Base-by-base conservation (phyloP, 2,329 filamentous ascomycete species). In the Microsporum ferrugineum region DNA sequence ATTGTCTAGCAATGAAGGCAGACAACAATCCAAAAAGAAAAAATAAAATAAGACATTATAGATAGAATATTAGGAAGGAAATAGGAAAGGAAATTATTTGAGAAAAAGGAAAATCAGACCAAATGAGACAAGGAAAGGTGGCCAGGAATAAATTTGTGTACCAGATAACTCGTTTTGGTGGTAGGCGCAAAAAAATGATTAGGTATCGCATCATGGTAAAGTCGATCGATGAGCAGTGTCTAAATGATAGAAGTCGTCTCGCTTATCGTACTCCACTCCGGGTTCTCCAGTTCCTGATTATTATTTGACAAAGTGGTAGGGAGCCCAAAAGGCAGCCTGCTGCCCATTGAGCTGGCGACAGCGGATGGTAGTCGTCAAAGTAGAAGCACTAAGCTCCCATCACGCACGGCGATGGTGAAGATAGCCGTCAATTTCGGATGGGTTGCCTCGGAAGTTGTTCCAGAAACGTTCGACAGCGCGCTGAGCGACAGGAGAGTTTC, bases 381-480 rank as follows among this genome's bases (percentile, higher is more conserved):
- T 47, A 12, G 12, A 36, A 5, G 31, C 7, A 34, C n/a, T 34
- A 8, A 36, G n/a, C 7, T 1, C 7, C 31, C n/a, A 17, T 55
- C 49, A 58, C 23, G 27, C 43, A 45, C 59, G 43, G 41, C 51
- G 43, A 12, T 53, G 58, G 8, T 33, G 39, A 27, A 68, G 63
- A 56, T 64, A 64, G 55, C 64, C 66, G 59, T 67, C 67, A 34
- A 66, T 62, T 59, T 68, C 66, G 33, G 68, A 64, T 14, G 65
- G 56, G 17, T 67, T 62, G 55, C 68, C 67, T 57, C 67, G 68
- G 59, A 70, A 70, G 60, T 69, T 74, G 65, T 82, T 75, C 82
- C 82, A 85, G 69, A 81, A 85, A 12, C 82, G 79, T 63, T 76
- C 79, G 58, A 83, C 79, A 8, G 81, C 81, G 58, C 73, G 74